phyloP scores from a whole-genome alignment of 2,329 filamentous ascomycete species.

The Myriangium duriaei region DNA sequence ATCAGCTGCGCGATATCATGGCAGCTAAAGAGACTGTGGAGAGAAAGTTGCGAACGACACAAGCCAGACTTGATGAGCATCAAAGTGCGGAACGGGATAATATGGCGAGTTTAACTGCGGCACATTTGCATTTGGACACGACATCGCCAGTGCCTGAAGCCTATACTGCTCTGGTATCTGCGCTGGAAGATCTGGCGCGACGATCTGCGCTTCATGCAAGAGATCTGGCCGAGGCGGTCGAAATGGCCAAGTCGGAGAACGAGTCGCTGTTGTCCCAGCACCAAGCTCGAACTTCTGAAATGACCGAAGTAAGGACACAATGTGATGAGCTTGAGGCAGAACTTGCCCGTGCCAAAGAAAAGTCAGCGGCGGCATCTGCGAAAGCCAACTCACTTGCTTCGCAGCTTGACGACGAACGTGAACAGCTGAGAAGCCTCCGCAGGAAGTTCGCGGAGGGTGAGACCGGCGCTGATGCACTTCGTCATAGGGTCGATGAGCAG shows the following conservation, averaged over 20 bases:
- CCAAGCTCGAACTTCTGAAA: conserved; percentile 27
- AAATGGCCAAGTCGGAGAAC: conserved; percentile 35
- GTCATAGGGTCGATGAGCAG: conserved; percentile 61
- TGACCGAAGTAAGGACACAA: conserved; percentile 19
- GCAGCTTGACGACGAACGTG: conserved; percentile 52
- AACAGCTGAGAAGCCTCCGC: conserved; percentile 56
- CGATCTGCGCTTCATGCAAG: conserved; percentile 31
- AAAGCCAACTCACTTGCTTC: conserved; percentile 34
- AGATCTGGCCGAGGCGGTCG: conserved; percentile 34
- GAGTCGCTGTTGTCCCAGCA: conserved; percentile 27
- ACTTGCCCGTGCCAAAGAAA: conserved; percentile 27
- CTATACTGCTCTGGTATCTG: conserved; percentile 25
- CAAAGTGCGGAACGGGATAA: conserved; percentile 32
- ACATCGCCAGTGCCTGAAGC: conserved; percentile 24
- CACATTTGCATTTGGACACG: conserved; percentile 28
- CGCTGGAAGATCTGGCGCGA: conserved; percentile 33
- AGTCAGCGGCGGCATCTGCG: conserved; percentile 35
- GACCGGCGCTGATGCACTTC: conserved; percentile 66
- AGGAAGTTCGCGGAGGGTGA: conserved; percentile 68
- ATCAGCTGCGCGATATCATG: conserved; percentile 28
- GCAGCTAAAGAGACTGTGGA: conserved; percentile 19
- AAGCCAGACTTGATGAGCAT: conserved; percentile 43
- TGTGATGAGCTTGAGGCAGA: conserved; percentile 27
- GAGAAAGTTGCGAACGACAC: conserved; percentile 36
- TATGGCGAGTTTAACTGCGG: conserved; percentile 20